Evolutionary conservation across 768 basidiomycete species (phyloP), one percentile per base, ranked within the genome.

Genomic region (Mycena filopes): DNA sequence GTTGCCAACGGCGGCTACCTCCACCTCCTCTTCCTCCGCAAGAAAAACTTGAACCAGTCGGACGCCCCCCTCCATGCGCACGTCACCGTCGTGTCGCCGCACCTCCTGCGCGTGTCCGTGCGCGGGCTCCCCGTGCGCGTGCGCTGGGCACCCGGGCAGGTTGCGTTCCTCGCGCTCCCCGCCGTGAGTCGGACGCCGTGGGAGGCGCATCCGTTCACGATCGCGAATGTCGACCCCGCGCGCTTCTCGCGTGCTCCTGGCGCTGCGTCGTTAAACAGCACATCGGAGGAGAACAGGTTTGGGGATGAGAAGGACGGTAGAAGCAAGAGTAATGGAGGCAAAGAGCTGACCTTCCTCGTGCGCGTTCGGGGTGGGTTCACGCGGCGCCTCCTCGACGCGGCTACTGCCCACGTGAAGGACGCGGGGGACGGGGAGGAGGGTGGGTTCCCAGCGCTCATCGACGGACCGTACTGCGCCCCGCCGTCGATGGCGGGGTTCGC

Each of bases 191-290:
- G 56, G 0, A 71, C 80, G 28, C 83, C 84, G 7, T 80, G 84
- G 31, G 85, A 89, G 72, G 74, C 85, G 0, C 89, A 89, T 63
- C 89, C 89, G 2, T 89, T 90, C 74, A 87, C 88, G 0, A 88
- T 89, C 58, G 78, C 85, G 8, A 84, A 77, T 10, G 77, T 81
- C 47, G 70, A 72, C 15, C 43, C 68, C 33, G 28, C 38, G n/a
- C n/a, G n/a, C n/a, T n/a, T n/a, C n/a, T n/a, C n/a, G n/a, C n/a
- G n/a, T 26, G 21, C 31, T 7, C 15, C 13, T 28, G 23, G 13
- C 18, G 49, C 42, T 23, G 15, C 41, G 13, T 49, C 16, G 43
- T 23, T 43, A 28, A 20, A 51, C 64, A 16, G 45, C 8, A 26
- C 41, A 38, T 49, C 46, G n/a, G n/a, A n/a, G 36, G 41, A 33